These are phyloP conservation scores for Monosporascus ibericus DNA, from an alignment of 2,329 filamentous ascomycete species.

Conservation along the genomic window DNA sequence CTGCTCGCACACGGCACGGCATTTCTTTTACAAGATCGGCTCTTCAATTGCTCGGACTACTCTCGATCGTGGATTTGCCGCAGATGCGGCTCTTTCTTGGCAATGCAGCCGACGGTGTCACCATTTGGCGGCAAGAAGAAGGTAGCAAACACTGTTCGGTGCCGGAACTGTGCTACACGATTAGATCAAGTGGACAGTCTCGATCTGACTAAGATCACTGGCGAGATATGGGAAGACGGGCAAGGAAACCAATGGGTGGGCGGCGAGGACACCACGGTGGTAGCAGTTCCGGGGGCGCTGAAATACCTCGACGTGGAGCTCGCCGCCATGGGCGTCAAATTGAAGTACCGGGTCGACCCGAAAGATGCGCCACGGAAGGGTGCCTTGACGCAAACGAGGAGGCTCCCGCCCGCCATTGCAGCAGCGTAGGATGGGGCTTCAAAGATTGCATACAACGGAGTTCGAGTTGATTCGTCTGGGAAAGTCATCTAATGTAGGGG, in stretches of 20 bases:
- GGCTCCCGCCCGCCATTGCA: slow-evolving; percentile 16
- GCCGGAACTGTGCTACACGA: slow-evolving; percentile 66
- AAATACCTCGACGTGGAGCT: slow-evolving; percentile 93
- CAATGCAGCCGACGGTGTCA: slow-evolving; percentile 72
- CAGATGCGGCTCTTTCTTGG: slow-evolving; percentile 82
- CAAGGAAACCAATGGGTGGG: slow-evolving; percentile 78
- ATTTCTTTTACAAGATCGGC: slow-evolving; percentile 87
- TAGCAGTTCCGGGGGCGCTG: slow-evolving; percentile 88
- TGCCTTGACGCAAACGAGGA: slow-evolving; percentile 32
- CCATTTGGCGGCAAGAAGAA: slow-evolving; percentile 59
- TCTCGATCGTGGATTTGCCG: slow-evolving; percentile 85
- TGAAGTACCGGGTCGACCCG: slow-evolving; percentile 68
- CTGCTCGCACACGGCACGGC: slow-evolving; percentile 92
- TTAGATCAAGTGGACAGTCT: slow-evolving; percentile 53
- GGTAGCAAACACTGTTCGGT: slow-evolving; percentile 65
- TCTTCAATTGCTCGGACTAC: slow-evolving; percentile 97
- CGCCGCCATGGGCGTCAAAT: slow-evolving; percentile 90
- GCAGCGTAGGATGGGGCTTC: slow-evolving; percentile 12
- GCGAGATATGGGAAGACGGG: slow-evolving; percentile 89
- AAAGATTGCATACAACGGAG: not conserved
- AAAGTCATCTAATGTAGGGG: not conserved
- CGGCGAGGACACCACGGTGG: slow-evolving; percentile 83
- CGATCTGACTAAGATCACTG: slow-evolving; percentile 50
- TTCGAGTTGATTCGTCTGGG: not conserved
- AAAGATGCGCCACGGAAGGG: slow-evolving; percentile 60